Conservation (phyloP, 2,329 filamentous ascomycete species). For the Endocalyx cinctus region DNA sequence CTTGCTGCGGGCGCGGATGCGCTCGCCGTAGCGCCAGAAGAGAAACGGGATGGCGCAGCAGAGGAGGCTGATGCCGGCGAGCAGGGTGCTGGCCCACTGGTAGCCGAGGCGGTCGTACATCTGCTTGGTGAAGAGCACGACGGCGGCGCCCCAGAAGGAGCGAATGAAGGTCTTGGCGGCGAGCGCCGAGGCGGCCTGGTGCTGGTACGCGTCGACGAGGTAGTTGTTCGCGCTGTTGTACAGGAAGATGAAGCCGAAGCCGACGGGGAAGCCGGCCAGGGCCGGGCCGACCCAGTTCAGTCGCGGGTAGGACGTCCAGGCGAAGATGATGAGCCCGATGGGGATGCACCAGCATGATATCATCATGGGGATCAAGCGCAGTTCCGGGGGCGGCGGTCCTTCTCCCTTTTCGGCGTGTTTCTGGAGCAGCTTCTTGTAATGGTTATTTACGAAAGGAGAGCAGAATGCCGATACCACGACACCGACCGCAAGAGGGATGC, state of each 20-base stretch:
- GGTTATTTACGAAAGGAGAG: slow-evolving; percentile 71
- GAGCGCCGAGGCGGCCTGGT: slow-evolving; percentile 74
- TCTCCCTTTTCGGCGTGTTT: slow-evolving; percentile 20
- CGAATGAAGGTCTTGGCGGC: slow-evolving; percentile 78
- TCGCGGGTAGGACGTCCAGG: slow-evolving; percentile 58
- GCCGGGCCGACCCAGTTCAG: slow-evolving; percentile 69
- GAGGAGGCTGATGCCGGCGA: slow-evolving; percentile 69
- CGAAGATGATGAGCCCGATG: slow-evolving; percentile 54
- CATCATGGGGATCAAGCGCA: slow-evolving; percentile 81
- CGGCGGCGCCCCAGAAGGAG: slow-evolving; percentile 73
- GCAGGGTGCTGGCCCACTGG: slow-evolving; percentile 69
- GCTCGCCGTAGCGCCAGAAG: slow-evolving; percentile 73
- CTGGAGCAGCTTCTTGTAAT: slow-evolving; percentile 56
- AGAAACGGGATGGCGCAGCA: slow-evolving; percentile 81
- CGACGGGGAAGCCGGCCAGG: slow-evolving; percentile 66
- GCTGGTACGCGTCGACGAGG: slow-evolving; percentile 59
- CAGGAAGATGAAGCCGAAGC: slow-evolving; percentile 79
- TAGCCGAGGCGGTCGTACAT: slow-evolving; percentile 72
- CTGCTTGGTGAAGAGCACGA: slow-evolving; percentile 75
- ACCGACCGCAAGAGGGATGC: slow-evolving; percentile 72
- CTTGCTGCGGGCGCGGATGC: slow-evolving; percentile 63
- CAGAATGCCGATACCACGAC: slow-evolving; percentile 64
- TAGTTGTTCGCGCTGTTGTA: slow-evolving; percentile 79
- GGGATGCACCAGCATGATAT: slow-evolving; percentile 66
- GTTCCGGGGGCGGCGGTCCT: slow-evolving; percentile 70